A percentile compares a stretch with the other conserved stretches of the same genome.
These are phyloP conservation scores for Lecanicillium sp. DNA, from an alignment of 2,329 filamentous ascomycete species.

Conservation along the genomic window DNA sequence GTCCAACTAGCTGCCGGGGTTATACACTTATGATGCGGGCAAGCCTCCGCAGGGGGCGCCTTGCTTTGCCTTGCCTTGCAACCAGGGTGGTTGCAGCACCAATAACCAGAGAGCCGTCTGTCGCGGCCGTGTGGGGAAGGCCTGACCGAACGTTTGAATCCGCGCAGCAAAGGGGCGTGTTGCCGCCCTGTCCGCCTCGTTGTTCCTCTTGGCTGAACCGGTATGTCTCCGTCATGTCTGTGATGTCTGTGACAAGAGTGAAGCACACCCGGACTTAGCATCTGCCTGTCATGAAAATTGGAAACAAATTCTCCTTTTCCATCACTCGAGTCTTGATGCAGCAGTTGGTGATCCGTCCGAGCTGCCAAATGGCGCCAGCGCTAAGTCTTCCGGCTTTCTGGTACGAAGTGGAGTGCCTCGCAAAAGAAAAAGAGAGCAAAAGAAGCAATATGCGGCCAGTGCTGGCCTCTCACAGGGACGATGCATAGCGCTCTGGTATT, in stretches of 20 bases:
- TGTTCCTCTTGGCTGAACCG: neutral
- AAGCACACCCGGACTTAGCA: too few species aligned
- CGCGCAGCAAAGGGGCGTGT: neutral
- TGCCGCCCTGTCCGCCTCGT: constrained; percentile 2
- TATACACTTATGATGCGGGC: neutral
- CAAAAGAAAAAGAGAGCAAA: neutral
- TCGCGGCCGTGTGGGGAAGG: constrained; percentile 5
- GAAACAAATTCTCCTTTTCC: too few species aligned
- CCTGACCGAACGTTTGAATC: constrained; percentile 3
- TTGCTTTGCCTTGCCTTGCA: too few species aligned
- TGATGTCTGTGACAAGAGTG: constrained; percentile 2
- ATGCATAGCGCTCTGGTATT: neutral
- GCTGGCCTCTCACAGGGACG: neutral
- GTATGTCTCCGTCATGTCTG: constrained; percentile 1
- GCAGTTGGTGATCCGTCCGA: too few species aligned
- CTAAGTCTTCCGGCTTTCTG: neutral
- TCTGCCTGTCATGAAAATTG: too few species aligned
- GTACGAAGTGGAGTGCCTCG: neutral
- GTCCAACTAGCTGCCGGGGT: neutral
- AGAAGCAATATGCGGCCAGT: constrained; percentile 5
- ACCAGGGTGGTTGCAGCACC: neutral
- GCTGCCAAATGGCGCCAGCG: neutral
- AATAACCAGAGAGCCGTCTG: constrained; percentile 2
- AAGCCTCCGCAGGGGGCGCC: neutral
- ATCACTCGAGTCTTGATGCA: too few species aligned